Percentiles rank a stretch among this genome's conserved stretches.
Evolutionary conservation across 2,329 filamentous ascomycete species (phyloP).

Genomic region (Rhynchosporium secalis): DNA sequence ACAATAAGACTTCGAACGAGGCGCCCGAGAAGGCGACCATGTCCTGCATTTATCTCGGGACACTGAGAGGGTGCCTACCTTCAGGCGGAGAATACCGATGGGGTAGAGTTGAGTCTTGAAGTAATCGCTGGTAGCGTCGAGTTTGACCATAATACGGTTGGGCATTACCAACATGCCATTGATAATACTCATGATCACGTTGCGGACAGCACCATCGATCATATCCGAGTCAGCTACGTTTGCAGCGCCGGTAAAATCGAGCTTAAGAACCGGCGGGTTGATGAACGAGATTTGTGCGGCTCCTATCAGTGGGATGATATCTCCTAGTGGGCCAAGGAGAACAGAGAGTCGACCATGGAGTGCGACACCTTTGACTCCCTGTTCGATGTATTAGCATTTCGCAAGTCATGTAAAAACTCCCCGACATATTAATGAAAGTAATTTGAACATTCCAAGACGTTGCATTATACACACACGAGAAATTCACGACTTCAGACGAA

Average conservation of each 20-base stretch:
- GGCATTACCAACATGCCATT: conserved; percentile 19
- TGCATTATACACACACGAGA: neutral
- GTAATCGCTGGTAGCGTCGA: conserved; percentile 23
- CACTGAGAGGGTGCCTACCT: neutral
- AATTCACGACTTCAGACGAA: neutral
- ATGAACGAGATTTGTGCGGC: conserved; percentile 23
- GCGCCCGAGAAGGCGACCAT: too few species aligned
- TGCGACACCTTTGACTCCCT: conserved; percentile 22
- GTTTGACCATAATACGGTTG: conserved; percentile 20
- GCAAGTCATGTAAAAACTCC: too few species aligned
- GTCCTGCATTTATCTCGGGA: too few species aligned
- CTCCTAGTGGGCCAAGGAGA: conserved; percentile 16
- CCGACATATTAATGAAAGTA: neutral
- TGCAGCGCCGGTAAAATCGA: conserved; percentile 23
- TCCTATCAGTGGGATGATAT: conserved; percentile 23
- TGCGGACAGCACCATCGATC: conserved; percentile 18
- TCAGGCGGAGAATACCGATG: conserved; percentile 20
- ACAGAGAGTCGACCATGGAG: conserved; percentile 23
- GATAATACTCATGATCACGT: conserved; percentile 21
- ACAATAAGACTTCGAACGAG: too few species aligned
- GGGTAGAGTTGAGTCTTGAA: conserved; percentile 21
- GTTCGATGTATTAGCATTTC: neutral
- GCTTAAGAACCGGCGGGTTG: conserved; percentile 22
- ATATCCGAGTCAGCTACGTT: conserved; percentile 20
- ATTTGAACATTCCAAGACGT: too few species aligned